These are phyloP conservation scores for Amanita phalloides DNA, from an alignment of 768 basidiomycete genomes.

Conservation along the genomic window DNA sequence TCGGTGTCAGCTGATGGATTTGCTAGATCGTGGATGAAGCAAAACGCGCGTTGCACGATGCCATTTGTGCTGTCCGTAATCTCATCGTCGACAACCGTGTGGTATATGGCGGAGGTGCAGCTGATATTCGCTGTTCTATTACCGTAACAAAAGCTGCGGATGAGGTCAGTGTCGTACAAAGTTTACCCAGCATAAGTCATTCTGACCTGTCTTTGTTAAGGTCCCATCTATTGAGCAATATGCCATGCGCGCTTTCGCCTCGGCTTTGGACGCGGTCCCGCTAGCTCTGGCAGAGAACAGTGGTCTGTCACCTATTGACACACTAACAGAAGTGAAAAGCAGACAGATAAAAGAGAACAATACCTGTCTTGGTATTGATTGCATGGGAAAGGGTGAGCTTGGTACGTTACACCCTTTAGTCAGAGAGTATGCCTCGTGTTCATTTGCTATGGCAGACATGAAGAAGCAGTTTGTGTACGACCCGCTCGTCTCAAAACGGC, in stretches of 20 bases:
- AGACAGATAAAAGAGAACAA: constrained; percentile 82
- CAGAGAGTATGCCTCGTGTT: neutral
- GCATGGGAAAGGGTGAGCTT: constrained; percentile 74
- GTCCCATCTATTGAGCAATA: constrained; percentile 98
- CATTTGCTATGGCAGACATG: constrained; percentile 59
- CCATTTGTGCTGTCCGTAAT: constrained; percentile 94
- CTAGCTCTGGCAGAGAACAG: constrained; percentile 97
- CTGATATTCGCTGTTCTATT: constrained; percentile 91
- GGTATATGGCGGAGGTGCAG: constrained; percentile 96
- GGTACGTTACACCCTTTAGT: constrained; percentile 35
- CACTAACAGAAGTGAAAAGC: constrained; percentile 91
- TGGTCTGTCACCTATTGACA: constrained; percentile 92
- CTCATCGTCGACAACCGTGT: constrained; percentile 92
- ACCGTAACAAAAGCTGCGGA: constrained; percentile 94
- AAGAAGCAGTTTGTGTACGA: constrained; percentile 95
- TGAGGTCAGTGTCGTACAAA: constrained; percentile 40
- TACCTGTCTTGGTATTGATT: constrained; percentile 88
- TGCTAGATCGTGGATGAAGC: constrained; percentile 95
- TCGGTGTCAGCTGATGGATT: neutral
- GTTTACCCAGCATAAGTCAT: neutral
- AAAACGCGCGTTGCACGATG: constrained; percentile 95
- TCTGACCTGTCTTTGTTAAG: constrained; percentile 23
- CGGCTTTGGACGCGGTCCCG: constrained; percentile 90
- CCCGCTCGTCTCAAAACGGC: constrained; percentile 93
- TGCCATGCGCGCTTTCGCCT: constrained; percentile 98